Percentiles rank a stretch among this genome's conserved stretches.
Evolutionary conservation across 2,329 filamentous ascomycete species (phyloP).

Genomic region (Alternaria sp.): DNA sequence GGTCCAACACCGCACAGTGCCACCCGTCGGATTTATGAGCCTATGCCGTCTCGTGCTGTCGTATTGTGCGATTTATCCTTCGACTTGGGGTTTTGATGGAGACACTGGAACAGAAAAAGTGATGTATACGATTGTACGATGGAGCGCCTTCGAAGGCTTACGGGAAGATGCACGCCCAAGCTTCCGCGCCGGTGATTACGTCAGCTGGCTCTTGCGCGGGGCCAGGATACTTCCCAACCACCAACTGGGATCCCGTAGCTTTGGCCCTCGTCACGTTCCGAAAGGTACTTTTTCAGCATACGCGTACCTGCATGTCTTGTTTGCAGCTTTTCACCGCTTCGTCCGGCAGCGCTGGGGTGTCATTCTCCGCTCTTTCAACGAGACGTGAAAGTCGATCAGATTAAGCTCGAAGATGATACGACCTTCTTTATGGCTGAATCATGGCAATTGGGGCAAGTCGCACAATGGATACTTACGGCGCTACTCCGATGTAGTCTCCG

Average conservation of each 20-base stretch:
- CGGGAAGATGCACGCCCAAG: not conserved
- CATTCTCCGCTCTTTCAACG: slow-evolving; percentile 7
- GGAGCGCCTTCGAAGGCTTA: not conserved
- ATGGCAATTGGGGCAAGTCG: slow-evolving; percentile 11
- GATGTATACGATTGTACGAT: not conserved
- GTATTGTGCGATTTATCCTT: not conserved
- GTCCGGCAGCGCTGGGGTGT: not conserved
- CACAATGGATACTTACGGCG: slow-evolving; percentile 22
- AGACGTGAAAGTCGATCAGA: slow-evolving; percentile 13
- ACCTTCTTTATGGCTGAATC: slow-evolving; percentile 20
- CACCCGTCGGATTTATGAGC: not conserved
- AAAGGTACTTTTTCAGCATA: not conserved
- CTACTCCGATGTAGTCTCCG: slow-evolving; percentile 1
- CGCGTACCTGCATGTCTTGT: slow-evolving; percentile 1
- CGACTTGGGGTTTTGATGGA: not conserved
- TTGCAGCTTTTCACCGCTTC: not conserved
- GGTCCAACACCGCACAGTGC: not conserved
- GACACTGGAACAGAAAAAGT: not conserved
- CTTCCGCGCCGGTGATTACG: not conserved
- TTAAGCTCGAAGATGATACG: slow-evolving; percentile 9
- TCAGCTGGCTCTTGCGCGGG: not conserved
- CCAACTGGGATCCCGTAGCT: not conserved
- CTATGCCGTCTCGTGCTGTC: not conserved
- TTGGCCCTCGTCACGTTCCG: not conserved
- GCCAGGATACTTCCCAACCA: not conserved